phyloP scores from a whole-genome alignment of 2,329 filamentous ascomycete genomes.

The Bisporella sp. region DNA sequence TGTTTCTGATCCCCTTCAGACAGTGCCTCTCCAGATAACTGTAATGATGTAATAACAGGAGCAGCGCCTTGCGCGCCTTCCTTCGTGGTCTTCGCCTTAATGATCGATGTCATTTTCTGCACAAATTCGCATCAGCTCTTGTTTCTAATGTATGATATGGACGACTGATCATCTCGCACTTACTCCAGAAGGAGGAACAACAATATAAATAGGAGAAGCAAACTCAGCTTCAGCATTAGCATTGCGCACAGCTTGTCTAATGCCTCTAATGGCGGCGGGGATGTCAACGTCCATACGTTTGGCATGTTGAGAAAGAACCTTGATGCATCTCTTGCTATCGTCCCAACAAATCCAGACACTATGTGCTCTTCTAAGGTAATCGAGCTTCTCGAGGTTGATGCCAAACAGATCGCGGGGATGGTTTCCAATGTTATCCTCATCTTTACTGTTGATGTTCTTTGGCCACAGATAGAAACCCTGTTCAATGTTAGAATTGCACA shows the following conservation, averaged over 20 bases:
- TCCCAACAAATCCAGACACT: slow-evolving; percentile 17
- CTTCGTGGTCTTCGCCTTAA: too few relatives aligned
- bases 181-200: slow-evolving; percentile 16
- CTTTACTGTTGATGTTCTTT: not conserved
- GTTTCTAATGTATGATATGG: not conserved
- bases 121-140: too few relatives aligned
- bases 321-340: slow-evolving; percentile 7
- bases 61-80: not conserved
- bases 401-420: slow-evolving; percentile 12
- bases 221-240: slow-evolving; percentile 12
- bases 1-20: slow-evolving; percentile 2
- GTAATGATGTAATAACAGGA: slow-evolving; percentile 2
- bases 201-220: slow-evolving; percentile 17
- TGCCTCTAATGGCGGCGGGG: slow-evolving; percentile 11
- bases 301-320: slow-evolving; percentile 4
- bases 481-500: not conserved
- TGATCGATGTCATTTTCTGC: too few relatives aligned
- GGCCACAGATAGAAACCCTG: slow-evolving; percentile 20
- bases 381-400: slow-evolving; percentile 14
- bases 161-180: slow-evolving; percentile 10
- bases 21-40: slow-evolving; percentile 13
- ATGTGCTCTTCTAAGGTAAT: slow-evolving; percentile 10
- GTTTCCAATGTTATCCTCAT: not conserved
- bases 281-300: slow-evolving; percentile 5
- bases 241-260: slow-evolving; percentile 16